A percentile compares a stretch with the other conserved stretches of the same genome.
phyloP scores from a whole-genome alignment of 345 rosid species.

The Gossypium ekmanianum region DNA sequence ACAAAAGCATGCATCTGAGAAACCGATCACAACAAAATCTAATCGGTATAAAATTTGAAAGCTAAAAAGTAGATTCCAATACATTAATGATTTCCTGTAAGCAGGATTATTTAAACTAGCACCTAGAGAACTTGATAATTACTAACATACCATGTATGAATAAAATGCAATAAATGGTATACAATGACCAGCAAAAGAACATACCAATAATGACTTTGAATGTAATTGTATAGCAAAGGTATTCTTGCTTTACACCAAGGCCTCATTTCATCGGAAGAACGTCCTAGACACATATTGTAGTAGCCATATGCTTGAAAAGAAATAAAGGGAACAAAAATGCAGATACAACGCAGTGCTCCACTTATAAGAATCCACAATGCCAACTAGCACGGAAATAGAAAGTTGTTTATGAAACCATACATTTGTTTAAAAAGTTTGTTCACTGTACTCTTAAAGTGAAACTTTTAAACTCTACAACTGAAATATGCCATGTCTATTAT shows the following conservation, averaged over 20 bases:
- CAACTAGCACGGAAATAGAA: conserved; percentile 43
- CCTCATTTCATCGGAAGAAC: conserved; percentile 43
- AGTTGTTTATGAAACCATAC: conserved; percentile 8
- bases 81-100: background rate
- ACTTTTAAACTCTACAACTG: background rate
- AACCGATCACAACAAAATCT: background rate
- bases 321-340: conserved; percentile 65
- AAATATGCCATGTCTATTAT: background rate
- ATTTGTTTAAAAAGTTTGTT: background rate
- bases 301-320: conserved; percentile 85
- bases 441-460: background rate
- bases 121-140: conserved; percentile 8
- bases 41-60: background rate
- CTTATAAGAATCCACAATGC: conserved; percentile 47
- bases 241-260: conserved; percentile 87
- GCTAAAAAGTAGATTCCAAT: background rate
- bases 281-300: conserved; percentile 64
- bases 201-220: conserved; percentile 91
- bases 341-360: conserved; percentile 57
- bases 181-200: background rate
- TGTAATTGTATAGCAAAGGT: conserved; percentile 74
- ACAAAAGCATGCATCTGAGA: conserved; percentile 2
- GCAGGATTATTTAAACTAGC: background rate
- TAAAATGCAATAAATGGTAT: conserved; percentile 12
- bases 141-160: background rate